Percentiles rank a stretch among this genome's conserved stretches.
These are phyloP conservation scores for Cajanus cajan DNA, from an alignment of 306 rosid genomes.

Conservation along the genomic window DNA sequence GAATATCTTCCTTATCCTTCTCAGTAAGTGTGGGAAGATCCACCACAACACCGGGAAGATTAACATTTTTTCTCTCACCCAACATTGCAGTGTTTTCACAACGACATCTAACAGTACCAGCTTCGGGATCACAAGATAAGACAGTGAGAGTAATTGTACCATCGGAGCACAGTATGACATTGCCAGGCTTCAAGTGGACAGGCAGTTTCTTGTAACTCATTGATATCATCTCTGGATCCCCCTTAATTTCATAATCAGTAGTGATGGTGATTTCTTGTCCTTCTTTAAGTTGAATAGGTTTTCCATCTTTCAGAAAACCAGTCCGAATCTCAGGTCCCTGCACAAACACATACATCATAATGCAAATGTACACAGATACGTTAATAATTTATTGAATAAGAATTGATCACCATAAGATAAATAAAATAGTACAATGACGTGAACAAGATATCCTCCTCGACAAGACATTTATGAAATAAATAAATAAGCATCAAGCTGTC, in stretches of 20 bases:
- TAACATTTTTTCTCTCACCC: slow-evolving; percentile 96
- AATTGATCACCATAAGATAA: background rate
- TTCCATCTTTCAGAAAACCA: slow-evolving; percentile 81
- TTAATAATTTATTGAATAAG: background rate
- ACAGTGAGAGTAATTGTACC: slow-evolving; percentile 89
- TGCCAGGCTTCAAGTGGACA: slow-evolving; percentile 80
- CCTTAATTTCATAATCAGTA: slow-evolving; percentile 79
- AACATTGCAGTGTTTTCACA: slow-evolving; percentile 81
- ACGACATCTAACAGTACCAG: slow-evolving; percentile 77
- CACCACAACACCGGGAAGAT: slow-evolving; percentile 95
- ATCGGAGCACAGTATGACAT: slow-evolving; percentile 80
- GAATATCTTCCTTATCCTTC: slow-evolving; percentile 93
- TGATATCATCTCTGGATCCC: slow-evolving; percentile 63
- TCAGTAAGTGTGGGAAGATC: slow-evolving; percentile 95
- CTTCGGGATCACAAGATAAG: slow-evolving; percentile 63
- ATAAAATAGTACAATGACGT: background rate
- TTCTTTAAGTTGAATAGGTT: slow-evolving; percentile 86
- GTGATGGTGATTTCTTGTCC: slow-evolving; percentile 84
- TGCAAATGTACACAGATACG: background rate
- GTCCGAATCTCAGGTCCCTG: slow-evolving; percentile 99
- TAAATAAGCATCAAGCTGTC: background rate
- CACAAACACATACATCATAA: slow-evolving; percentile 25
- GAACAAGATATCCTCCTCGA: background rate
- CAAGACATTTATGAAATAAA: background rate
- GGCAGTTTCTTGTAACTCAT: slow-evolving; percentile 95